Evolutionary conservation across 2,329 filamentous ascomycete species (phyloP).

Genomic region (Exophiala dermatitidis): DNA sequence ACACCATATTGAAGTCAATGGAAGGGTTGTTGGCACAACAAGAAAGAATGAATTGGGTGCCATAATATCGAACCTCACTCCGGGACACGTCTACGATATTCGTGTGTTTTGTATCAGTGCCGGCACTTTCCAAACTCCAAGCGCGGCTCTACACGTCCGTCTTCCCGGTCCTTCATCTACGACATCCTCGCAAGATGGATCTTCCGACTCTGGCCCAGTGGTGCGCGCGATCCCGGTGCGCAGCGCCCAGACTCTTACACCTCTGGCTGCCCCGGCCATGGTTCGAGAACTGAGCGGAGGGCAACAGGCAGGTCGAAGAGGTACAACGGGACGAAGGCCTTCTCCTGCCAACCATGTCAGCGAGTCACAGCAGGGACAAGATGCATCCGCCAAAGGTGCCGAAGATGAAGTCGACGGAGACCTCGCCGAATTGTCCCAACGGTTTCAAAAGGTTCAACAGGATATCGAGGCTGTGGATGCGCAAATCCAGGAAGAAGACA

Average conservation of each 20-base stretch:
- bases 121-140: slow-evolving; percentile 87
- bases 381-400: slow-evolving; percentile 15
- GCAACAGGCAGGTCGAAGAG: slow-evolving; percentile 51
- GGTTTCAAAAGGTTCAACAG: slow-evolving; percentile 68
- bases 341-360: slow-evolving; percentile 56
- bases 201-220: slow-evolving; percentile 35
- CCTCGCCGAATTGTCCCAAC: slow-evolving; percentile 70
- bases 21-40: slow-evolving; percentile 78
- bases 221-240: slow-evolving; percentile 49
- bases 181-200: slow-evolving; percentile 30
- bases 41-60: slow-evolving; percentile 77
- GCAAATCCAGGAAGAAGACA: slow-evolving; percentile 60
- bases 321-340: slow-evolving; percentile 64
- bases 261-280: slow-evolving; percentile 55
- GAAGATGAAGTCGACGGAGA: slow-evolving; percentile 56
- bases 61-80: slow-evolving; percentile 78
- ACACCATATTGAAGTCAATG: slow-evolving; percentile 89
- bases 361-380: slow-evolving; percentile 32
- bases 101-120: slow-evolving; percentile 85
- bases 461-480: slow-evolving; percentile 74
- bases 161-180: slow-evolving; percentile 47
- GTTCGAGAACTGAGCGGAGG: slow-evolving; percentile 58
- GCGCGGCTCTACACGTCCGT: slow-evolving; percentile 72
- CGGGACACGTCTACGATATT: slow-evolving; percentile 85
- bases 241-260: slow-evolving; percentile 48